Base-by-base conservation (phyloP, 1,284 basidiomycete species). In the Melanopsichium pennsylvanicum region DNA sequence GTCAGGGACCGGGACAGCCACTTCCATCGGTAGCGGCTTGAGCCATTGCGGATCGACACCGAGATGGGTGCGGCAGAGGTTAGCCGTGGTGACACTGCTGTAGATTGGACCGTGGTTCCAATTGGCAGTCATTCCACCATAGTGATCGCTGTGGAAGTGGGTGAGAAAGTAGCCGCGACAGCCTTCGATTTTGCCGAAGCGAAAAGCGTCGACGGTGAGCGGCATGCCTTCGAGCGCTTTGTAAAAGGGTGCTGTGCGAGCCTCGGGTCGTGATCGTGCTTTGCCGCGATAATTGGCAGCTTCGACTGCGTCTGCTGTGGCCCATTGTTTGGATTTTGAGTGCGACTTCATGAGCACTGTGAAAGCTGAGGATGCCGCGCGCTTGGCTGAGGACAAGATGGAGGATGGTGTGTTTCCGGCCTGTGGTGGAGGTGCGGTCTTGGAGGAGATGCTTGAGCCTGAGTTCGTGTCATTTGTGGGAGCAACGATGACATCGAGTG, bases 41-140 rank as follows among this genome's bases (percentile, higher is more conserved):
- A 97, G 87, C 90, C 91, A 97, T 82, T 90, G 87, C 26, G 85
- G 85, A 74, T 93, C 89, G 4, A 98, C 93, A 13, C 87, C 86
- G 3, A 97, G 86, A 87, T 93, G 93, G 72, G 92, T 89, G 22
- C 89, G 85, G 64, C 97, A 92, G 9, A 98, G 84, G 62, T 92
- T 94, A 11, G 92, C 93, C 0, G 95, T 97, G 5, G 87, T 78
- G 27, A 70, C 81, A 22, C 93, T 96, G 82, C 94, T 97, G 82
- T 98, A 98, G 33, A 98, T 95, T 1, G 90, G 91, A 0, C 95
- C 95, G 70, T 87, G 87, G 57, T 87, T 88, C 95, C 95, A 98
- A 40, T 85, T 88, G 6, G 89, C 87, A 0, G 56, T 66, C 35
- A 75, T 70, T 35, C 81, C 70, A 35, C 75, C 70, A 72, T 82